Evolutionary conservation across 345 rosid genomes (phyloP).

Genomic region (Eutrema japonicum): DNA sequence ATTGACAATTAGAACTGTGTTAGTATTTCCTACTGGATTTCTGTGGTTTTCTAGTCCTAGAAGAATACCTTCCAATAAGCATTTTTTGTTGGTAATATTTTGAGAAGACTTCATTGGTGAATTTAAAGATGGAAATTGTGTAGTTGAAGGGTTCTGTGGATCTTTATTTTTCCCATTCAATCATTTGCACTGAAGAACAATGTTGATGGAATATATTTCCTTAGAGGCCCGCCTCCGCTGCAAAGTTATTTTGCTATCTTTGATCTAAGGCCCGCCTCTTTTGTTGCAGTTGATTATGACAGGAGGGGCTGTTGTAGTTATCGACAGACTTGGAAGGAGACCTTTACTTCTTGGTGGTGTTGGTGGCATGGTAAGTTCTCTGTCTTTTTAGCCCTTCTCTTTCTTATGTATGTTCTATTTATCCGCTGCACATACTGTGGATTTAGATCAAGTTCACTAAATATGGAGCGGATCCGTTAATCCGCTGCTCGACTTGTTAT

Average conservation of each 20-base stretch:
- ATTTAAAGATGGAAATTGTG: conserved; percentile 12
- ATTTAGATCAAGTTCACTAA: conserved; percentile 5
- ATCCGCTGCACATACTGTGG: background rate
- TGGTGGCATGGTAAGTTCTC: conserved; percentile 75
- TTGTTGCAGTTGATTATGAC: conserved; percentile 85
- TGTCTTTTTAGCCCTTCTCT: conserved; percentile 17
- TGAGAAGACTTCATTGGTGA: conserved; percentile 8
- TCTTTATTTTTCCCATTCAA: background rate
- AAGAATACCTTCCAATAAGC: background rate
- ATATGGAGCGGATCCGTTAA: background rate
- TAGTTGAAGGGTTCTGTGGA: background rate
- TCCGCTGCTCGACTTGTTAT: no score
- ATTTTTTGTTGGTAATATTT: conserved; percentile 1
- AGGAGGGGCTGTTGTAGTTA: conserved; percentile 78
- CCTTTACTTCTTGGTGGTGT: conserved; percentile 90
- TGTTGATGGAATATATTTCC: conserved; percentile 1
- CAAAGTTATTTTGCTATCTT: conserved; percentile 5
- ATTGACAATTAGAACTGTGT: background rate
- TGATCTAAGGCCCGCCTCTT: background rate
- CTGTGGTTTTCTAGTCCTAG: conserved; percentile 12
- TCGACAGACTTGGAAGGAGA: conserved; percentile 94
- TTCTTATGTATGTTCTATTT: no score
- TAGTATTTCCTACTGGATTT: background rate
- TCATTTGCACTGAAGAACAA: conserved; percentile 10
- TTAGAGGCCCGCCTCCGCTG: background rate